Evolutionary conservation across 1,284 basidiomycete species (phyloP), one percentile per base, ranked within the genome.

Genomic region (Ustilago tritici): DNA sequence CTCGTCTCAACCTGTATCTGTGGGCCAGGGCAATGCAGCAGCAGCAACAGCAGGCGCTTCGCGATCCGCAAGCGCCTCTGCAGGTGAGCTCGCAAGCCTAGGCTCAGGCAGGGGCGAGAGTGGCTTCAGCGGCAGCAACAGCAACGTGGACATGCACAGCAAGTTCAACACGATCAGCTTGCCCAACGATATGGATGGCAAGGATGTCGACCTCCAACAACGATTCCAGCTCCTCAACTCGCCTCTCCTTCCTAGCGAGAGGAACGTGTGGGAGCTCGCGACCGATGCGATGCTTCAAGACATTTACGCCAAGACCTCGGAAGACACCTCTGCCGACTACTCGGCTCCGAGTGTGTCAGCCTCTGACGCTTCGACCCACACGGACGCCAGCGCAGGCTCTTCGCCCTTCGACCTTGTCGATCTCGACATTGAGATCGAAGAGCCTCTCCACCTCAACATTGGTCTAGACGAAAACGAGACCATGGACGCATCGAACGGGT

Each of bases 371-470:
- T 56, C 61, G 19, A 57, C 68, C 9, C 53, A 64, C 43, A 15
- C 43, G 28, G 65, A 67, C 23, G 53, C 38, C 23, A 73, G 70
- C 40, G 60, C 62, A n/a, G 63, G 66, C 56, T 71, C 74, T n/a
- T 68, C 74, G 56, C 70, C 75, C 6, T 77, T 77, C 28, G 75
- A 77, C 57, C 64, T 77, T 1, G 70, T 77, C 55, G 75, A 77
- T 32, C 59, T 77, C 40, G 75, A 77, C 46, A 77, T 77, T 46
- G 75, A 77, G 67, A 73, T 77, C 50, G 75, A 77, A 46, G 67
- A 77, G 70, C 75, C 75, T 1, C 35, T 66, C n/a, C 70, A 77
- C 43, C 59, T 76, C 50, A 56, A 62, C 50, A 65, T 71, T 54
- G 69, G 69, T 10, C 64, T 64, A 10, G 68, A 61, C 41, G 52